Percentiles rank a stretch among this genome's conserved stretches.
Evolutionary conservation across 2,329 filamentous ascomycete genomes (phyloP).

Genomic region (Exophiala mesophila): DNA sequence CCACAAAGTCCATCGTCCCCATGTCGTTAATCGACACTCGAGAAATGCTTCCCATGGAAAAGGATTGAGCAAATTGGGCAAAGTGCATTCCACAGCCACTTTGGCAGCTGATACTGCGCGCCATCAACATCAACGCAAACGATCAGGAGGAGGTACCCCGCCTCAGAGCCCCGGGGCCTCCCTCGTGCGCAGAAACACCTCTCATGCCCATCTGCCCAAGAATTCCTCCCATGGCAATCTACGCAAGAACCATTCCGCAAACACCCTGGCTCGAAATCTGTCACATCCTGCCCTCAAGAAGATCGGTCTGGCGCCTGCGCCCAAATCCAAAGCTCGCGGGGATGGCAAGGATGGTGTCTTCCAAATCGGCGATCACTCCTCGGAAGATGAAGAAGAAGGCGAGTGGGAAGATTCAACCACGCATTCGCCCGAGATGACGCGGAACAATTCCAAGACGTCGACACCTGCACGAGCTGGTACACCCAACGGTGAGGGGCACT

Average conservation of each 20-base stretch:
- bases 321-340: conserved; percentile 35
- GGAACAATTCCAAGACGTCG: conserved; percentile 37
- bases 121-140: conserved; percentile 43
- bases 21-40: conserved; percentile 39
- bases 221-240: conserved; percentile 35
- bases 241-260: conserved; percentile 44
- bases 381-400: conserved; percentile 38
- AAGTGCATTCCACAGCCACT: conserved; percentile 32
- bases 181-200: conserved; percentile 39
- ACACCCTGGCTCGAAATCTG: conserved; percentile 37
- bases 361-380: conserved; percentile 38
- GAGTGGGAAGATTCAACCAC: conserved; percentile 46
- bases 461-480: conserved; percentile 21
- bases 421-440: conserved; percentile 44
- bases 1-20: conserved; percentile 37
- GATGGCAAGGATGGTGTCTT: conserved; percentile 41
- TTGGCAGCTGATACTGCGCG: conserved; percentile 30
- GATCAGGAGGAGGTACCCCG: conserved; percentile 40
- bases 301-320: conserved; percentile 29
- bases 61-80: conserved; percentile 41
- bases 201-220: conserved; percentile 31
- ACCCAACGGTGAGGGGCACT: conserved; percentile 16
- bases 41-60: conserved; percentile 42
- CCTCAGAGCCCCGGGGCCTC: conserved; percentile 36
- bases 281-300: conserved; percentile 38